phyloP scores from a whole-genome alignment of 345 rosid species.

The Cochlearia excelsa region DNA sequence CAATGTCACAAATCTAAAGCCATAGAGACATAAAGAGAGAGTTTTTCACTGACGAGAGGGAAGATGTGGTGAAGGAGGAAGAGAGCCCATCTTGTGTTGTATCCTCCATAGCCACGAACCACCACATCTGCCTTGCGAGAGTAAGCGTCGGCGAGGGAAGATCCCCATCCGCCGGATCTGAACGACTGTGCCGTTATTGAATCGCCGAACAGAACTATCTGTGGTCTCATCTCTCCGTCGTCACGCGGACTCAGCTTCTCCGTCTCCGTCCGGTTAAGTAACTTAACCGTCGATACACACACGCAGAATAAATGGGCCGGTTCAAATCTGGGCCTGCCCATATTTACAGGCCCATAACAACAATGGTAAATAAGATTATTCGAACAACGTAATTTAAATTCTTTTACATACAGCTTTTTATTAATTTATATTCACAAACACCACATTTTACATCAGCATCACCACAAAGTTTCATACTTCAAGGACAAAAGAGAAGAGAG shows the following conservation, averaged over 20 bases:
- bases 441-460: slow-evolving; percentile 54
- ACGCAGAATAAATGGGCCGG: too few relatives aligned
- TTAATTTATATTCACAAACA: slow-evolving; percentile 55
- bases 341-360: too few relatives aligned
- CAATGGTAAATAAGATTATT: too few relatives aligned
- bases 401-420: slow-evolving; percentile 56
- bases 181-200: slow-evolving; percentile 82
- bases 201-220: slow-evolving; percentile 81
- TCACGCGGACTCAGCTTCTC: background rate
- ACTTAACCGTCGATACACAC: background rate
- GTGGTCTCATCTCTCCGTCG: slow-evolving; percentile 43
- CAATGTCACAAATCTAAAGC: background rate
- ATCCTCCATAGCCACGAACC: slow-evolving; percentile 94
- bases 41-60: slow-evolving; percentile 47
- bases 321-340: too few relatives aligned
- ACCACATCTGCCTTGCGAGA: slow-evolving; percentile 86
- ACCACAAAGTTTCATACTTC: slow-evolving; percentile 45
- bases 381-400: too few relatives aligned
- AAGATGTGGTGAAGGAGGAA: slow-evolving; percentile 73
- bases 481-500: slow-evolving; percentile 46
- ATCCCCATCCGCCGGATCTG: slow-evolving; percentile 86
- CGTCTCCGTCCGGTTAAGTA: slow-evolving; percentile 5
- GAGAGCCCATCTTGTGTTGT: slow-evolving; percentile 91
- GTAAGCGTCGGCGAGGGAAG: slow-evolving; percentile 68
- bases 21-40: background rate